phyloP scores from a whole-genome alignment of 2,329 filamentous ascomycete genomes.

The Hymenoscyphus scutula region DNA sequence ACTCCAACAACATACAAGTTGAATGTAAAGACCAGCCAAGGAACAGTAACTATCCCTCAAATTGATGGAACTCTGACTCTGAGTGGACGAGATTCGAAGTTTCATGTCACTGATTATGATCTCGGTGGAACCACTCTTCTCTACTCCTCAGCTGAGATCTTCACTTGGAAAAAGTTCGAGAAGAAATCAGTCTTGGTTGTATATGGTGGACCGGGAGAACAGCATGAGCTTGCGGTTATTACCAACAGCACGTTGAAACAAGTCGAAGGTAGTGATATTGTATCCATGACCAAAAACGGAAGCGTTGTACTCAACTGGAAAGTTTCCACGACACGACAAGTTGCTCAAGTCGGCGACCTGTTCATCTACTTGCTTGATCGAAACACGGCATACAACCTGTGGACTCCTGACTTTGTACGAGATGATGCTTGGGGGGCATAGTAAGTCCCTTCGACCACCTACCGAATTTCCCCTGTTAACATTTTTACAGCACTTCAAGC shows the following conservation, averaged over 20 bases:
- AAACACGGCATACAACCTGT: slow-evolving; percentile 67
- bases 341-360: slow-evolving; percentile 46
- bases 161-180: slow-evolving; percentile 65
- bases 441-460: slow-evolving; percentile 23
- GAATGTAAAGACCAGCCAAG: slow-evolving; percentile 57
- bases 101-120: slow-evolving; percentile 65
- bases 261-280: slow-evolving; percentile 33
- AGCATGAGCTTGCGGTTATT: slow-evolving; percentile 58
- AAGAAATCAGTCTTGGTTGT: slow-evolving; percentile 59
- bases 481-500: slow-evolving; percentile 27
- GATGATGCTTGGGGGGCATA: slow-evolving; percentile 37
- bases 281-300: slow-evolving; percentile 40
- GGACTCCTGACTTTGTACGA: slow-evolving; percentile 56
- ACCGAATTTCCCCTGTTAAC: slow-evolving; percentile 9
- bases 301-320: slow-evolving; percentile 53
- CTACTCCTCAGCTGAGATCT: slow-evolving; percentile 69
- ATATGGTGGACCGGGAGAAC: slow-evolving; percentile 61
- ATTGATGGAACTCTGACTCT: slow-evolving; percentile 55
- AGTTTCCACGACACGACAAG: slow-evolving; percentile 50
- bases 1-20: slow-evolving; percentile 61
- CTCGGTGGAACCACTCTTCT: slow-evolving; percentile 57
- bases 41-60: slow-evolving; percentile 57
- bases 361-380: slow-evolving; percentile 48
- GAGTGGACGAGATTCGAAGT: slow-evolving; percentile 63
- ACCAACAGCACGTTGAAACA: slow-evolving; percentile 35